phyloP scores from a whole-genome alignment of 345 rosid species.

The Draba incana region DNA sequence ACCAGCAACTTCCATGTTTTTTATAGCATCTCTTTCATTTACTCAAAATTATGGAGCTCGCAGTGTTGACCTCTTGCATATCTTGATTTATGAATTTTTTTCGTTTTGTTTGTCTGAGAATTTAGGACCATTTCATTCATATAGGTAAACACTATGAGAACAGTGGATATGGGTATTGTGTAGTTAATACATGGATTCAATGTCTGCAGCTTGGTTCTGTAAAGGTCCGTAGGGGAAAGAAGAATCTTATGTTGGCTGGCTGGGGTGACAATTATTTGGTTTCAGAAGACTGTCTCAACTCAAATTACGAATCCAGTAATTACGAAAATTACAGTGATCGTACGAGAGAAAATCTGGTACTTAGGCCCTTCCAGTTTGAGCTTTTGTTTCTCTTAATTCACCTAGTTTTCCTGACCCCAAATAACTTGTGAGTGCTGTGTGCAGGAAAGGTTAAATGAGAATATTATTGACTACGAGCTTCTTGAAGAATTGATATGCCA shows the following conservation, averaged over 20 bases:
- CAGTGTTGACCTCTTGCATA: constrained; percentile 1
- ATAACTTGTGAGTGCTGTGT: constrained; percentile 21
- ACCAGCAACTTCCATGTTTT: constrained; percentile 9
- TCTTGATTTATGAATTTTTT: constrained; percentile 10
- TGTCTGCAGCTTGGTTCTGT: constrained; percentile 68
- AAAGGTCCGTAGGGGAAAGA: constrained; percentile 75
- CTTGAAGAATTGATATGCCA: constrained; percentile 87
- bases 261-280: constrained; percentile 92
- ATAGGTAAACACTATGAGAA: neutral
- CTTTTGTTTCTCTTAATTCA: constrained; percentile 25
- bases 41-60: neutral
- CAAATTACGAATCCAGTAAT: constrained; percentile 56
- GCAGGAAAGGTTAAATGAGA: constrained; percentile 86
- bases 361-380: constrained; percentile 24
- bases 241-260: constrained; percentile 87
- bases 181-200: constrained; percentile 22
- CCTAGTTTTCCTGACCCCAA: constrained; percentile 23
- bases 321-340: constrained; percentile 68
- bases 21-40: constrained; percentile 10
- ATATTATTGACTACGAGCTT: constrained; percentile 81
- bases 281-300: constrained; percentile 70
- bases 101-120: neutral
- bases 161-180: neutral
- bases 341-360: constrained; percentile 78
- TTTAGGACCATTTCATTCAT: constrained; percentile 5